Conservation (phyloP, 1,139 yeast species). For the Pneumocystis canis region DNA sequence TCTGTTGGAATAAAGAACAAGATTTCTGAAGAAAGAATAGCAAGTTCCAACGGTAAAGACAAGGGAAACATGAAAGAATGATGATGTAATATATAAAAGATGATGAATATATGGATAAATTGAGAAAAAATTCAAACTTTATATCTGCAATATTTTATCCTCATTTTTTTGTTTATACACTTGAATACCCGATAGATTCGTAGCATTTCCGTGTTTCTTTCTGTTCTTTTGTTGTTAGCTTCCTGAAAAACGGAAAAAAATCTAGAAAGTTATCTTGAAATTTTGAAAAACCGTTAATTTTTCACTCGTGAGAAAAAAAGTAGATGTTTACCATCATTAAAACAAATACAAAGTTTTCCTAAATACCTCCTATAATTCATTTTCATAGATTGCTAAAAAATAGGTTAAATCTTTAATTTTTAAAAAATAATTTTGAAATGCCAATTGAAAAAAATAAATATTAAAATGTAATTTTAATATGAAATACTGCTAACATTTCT, state of each 20-base stretch:
- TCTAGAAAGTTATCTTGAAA: background rate
- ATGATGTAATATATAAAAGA: background rate
- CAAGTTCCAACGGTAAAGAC: background rate
- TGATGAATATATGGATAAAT: background rate
- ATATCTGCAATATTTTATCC: no score
- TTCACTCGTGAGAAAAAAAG: background rate
- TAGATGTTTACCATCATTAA: background rate
- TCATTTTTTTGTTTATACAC: background rate
- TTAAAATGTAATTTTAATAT: no score
- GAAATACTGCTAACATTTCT: background rate
- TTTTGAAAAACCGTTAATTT: background rate
- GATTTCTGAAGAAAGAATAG: background rate
- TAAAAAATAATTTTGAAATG: no score
- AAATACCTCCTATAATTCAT: background rate
- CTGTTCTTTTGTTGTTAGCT: background rate
- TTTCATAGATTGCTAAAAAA: background rate
- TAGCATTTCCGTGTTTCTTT: background rate
- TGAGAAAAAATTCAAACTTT: background rate
- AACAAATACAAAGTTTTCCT: background rate
- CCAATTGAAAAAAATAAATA: no score
- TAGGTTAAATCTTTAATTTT: no score
- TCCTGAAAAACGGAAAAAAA: background rate
- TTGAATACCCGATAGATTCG: no score
- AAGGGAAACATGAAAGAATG: background rate
- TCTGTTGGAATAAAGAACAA: background rate